These are phyloP conservation scores for Rhodosporidiobolus sp. DNA, from an alignment of 768 basidiomycete species.

Conservation along the genomic window DNA sequence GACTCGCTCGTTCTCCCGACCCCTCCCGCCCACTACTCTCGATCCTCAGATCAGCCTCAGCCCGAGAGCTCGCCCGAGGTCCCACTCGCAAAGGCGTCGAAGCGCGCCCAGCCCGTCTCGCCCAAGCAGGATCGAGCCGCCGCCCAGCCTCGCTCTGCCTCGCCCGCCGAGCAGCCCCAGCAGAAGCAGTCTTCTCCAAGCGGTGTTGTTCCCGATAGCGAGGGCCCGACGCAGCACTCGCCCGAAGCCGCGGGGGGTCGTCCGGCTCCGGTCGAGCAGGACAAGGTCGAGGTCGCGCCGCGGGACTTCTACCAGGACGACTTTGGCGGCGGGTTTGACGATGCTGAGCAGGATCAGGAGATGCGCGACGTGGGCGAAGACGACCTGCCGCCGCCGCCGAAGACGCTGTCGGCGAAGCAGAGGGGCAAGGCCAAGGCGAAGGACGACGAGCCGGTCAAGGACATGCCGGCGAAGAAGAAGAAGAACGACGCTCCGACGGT, in stretches of 20 bases:
- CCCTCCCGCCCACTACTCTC: neutral
- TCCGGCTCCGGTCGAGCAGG: neutral
- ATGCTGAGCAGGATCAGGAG: neutral
- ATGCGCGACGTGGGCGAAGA: neutral
- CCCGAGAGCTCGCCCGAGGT: constrained; percentile 25
- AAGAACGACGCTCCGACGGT: neutral
- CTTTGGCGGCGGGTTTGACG: constrained; percentile 1
- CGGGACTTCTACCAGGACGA: neutral
- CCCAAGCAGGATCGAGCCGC: neutral
- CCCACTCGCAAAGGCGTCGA: constrained; percentile 7
- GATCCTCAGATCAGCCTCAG: neutral
- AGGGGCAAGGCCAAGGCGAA: constrained; percentile 8
- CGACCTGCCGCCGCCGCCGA: neutral
- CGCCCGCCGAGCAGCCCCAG: neutral
- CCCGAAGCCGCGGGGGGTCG: neutral
- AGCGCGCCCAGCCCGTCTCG: neutral
- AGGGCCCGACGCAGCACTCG: constrained; percentile 50
- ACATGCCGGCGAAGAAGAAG: neutral
- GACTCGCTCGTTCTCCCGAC: neutral
- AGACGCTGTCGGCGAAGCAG: neutral
- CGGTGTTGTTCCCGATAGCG: constrained; percentile 48
- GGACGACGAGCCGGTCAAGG: neutral
- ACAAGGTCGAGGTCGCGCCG: neutral
- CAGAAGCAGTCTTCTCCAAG: neutral
- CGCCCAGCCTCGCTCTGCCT: neutral